These are phyloP conservation scores for Curvularia lunata DNA, from an alignment of 2,329 filamentous ascomycete genomes.

Conservation along the genomic window DNA sequence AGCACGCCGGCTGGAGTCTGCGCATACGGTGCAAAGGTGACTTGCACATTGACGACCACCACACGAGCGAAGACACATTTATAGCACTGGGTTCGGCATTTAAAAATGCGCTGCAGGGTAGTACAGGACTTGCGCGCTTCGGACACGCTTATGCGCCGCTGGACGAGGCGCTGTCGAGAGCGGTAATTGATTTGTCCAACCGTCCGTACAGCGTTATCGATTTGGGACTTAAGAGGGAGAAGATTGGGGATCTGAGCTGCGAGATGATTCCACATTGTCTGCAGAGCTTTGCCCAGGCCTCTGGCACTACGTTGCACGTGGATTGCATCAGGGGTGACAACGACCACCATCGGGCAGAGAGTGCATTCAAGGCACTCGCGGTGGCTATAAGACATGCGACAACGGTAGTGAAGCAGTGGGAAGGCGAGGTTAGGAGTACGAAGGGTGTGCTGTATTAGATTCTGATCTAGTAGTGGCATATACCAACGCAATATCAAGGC, in stretches of 20 bases:
- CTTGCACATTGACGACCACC: conserved; percentile 97
- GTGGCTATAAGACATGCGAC: conserved; percentile 83
- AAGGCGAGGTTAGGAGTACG: conserved; percentile 93
- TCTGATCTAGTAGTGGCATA: background rate
- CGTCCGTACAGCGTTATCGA: conserved; percentile 85
- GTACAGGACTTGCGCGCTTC: conserved; percentile 85
- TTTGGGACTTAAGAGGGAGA: conserved; percentile 85
- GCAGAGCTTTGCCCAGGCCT: conserved; percentile 90
- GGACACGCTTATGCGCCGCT: conserved; percentile 91
- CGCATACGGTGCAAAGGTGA: conserved; percentile 84
- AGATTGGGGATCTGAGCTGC: conserved; percentile 83
- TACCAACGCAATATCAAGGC: background rate
- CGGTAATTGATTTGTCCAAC: conserved; percentile 93
- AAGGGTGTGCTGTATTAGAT: conserved; percentile 78
- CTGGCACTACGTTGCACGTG: conserved; percentile 91
- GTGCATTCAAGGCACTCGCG: conserved; percentile 94
- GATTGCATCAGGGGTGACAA: conserved; percentile 90
- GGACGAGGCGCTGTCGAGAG: conserved; percentile 91
- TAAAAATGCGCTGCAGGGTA: conserved; percentile 76
- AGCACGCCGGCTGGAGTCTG: conserved; percentile 94
- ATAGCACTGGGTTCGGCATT: conserved; percentile 89
- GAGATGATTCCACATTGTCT: conserved; percentile 98
- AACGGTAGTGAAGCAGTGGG: conserved; percentile 74
- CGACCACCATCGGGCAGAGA: conserved; percentile 95
- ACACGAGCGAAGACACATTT: conserved; percentile 95